Conservation (phyloP, 345 rosid species). For the Bretschneidera sinensis region DNA sequence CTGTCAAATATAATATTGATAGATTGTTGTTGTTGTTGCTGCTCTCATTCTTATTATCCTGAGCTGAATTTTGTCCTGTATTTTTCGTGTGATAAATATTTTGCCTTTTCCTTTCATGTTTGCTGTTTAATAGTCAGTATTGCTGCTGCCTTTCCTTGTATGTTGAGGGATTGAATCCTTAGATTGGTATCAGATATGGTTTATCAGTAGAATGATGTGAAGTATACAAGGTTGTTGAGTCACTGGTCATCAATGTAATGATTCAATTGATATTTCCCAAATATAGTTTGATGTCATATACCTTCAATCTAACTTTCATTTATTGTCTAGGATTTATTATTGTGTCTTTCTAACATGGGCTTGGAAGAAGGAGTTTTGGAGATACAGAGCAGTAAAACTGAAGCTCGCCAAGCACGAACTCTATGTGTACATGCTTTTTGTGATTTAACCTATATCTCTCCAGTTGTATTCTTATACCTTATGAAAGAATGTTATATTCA, state of each 20-base stretch:
- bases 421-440: constrained; percentile 50
- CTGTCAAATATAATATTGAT: too few species aligned
- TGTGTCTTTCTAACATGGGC: constrained; percentile 33
- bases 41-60: too few species aligned
- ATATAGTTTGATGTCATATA: background rate
- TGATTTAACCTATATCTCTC: constrained; percentile 59
- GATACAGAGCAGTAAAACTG: constrained; percentile 11
- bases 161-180: background rate
- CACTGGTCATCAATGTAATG: too few species aligned
- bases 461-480: constrained; percentile 70
- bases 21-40: too few species aligned
- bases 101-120: background rate
- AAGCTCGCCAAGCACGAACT: constrained; percentile 22
- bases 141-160: background rate
- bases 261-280: background rate
- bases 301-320: background rate
- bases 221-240: too few species aligned
- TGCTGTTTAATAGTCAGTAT: background rate
- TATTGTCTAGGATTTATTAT: constrained; percentile 15
- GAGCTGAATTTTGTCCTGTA: background rate
- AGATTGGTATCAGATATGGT: background rate
- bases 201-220: background rate
- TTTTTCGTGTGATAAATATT: too few species aligned
- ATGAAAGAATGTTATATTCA: constrained; percentile 67
- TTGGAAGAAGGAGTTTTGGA: constrained; percentile 31